Evolutionary conservation across 305 asterid species (phyloP), one percentile per base, ranked within the genome.

Genomic region (Solanum hybrid): DNA sequence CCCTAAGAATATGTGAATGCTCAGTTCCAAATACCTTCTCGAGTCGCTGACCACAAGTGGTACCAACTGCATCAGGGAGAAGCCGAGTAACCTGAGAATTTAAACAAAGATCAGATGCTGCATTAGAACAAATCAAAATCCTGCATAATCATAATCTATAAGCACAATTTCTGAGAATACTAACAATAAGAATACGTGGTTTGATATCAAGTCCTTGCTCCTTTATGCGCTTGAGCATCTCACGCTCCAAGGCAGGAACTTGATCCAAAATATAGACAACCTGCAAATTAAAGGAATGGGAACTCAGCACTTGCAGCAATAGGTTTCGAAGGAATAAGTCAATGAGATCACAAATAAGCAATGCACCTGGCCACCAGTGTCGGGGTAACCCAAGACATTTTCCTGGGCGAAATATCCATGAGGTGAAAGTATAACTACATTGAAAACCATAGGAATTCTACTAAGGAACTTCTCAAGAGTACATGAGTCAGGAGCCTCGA

Each of bases 381-480:
- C 98, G 0, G 98, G 98, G 64, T 93, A 95, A 4, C 98, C 98
- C 84, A 95, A 86, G 73, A 88, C 89, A 75, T 98, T 96, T 90
- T 98, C 99, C 89, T 98, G 99, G 78, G 99, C 99, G 88, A 98
- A 98, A 95, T 98, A 98, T 56, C 99, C 99, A 51, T 98, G 99
- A 2, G 99, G 99, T 2, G 99, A 96, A 66, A 98, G 99, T 40
- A 98, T 98, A 42, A 98, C 98, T 5, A 98, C 98, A 26, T 96
- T 98, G 95, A 98, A 96, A 75, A 98, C 98, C 99, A 96, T 97
- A 0, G 99, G 99, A 34, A 98, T 95, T 87, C 94, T 94, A 2
- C 98, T 95, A 0, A 98, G 96, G 92, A 98, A 98, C 71, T 91
- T 98, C 96, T 98, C 95, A 2, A 98, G 98, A 1, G 99, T 96